Evolutionary conservation across 257 asterid species (phyloP).

Genomic region (Solanum pinnatisectum): DNA sequence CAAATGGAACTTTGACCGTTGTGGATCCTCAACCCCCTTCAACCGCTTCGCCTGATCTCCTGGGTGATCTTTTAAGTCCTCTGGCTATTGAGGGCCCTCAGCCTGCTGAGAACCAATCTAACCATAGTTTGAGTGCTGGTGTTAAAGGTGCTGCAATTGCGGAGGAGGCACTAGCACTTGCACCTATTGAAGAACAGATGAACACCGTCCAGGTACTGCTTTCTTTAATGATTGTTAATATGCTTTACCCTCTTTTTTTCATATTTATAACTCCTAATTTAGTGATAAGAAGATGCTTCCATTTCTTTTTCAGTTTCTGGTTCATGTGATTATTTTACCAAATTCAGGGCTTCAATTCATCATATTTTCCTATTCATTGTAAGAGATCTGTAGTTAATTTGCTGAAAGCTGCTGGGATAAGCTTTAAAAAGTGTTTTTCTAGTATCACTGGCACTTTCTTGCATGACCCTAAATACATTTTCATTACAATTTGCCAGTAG

Average conservation of each 20-base stretch:
- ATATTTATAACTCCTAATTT: neutral
- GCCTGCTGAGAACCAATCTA: constrained; percentile 31
- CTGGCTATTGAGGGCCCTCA: constrained; percentile 73
- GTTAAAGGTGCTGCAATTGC: constrained; percentile 25
- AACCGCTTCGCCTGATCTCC: constrained; percentile 65
- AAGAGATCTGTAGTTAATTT: neutral
- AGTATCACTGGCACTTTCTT: neutral
- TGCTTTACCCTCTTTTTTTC: neutral
- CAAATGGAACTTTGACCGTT: constrained; percentile 64
- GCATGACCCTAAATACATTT: neutral
- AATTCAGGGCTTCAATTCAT: neutral
- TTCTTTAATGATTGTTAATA: neutral
- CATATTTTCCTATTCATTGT: neutral
- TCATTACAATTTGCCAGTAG: neutral
- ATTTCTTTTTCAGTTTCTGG: neutral
- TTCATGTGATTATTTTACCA: neutral
- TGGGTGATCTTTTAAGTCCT: constrained; percentile 82
- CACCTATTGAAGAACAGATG: constrained; percentile 60
- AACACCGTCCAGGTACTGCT: constrained; percentile 57
- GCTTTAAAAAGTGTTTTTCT: neutral
- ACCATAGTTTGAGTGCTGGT: constrained; percentile 34
- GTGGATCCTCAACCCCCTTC: constrained; percentile 71
- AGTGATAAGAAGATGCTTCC: neutral
- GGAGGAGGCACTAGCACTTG: constrained; percentile 69
- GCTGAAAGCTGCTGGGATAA: neutral